These are phyloP conservation scores for Penicillium salamii DNA, from an alignment of 495 filamentous ascomycete genomes.

Conservation along the genomic window DNA sequence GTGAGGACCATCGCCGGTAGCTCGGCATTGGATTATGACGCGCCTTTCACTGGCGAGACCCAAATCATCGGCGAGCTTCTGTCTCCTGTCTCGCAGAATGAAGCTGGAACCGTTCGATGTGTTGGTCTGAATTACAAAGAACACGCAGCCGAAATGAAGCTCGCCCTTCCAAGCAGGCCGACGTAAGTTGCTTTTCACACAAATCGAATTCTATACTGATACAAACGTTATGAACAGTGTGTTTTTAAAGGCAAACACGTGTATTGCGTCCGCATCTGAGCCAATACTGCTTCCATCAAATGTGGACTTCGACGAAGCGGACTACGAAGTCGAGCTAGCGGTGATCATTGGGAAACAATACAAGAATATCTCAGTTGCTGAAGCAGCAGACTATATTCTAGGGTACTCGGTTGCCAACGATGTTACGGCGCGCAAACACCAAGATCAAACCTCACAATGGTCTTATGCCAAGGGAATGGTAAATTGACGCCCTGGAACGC, in stretches of 20 bases:
- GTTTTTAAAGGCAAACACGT: constrained; percentile 11
- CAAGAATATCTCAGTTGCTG: constrained; percentile 53
- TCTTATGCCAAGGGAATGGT: constrained; percentile 64
- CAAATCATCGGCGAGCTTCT: constrained; percentile 3
- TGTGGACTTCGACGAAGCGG: constrained; percentile 24
- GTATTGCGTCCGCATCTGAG: constrained; percentile 11
- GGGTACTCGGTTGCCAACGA: constrained; percentile 72
- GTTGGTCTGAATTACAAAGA: constrained; percentile 43
- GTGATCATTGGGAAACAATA: constrained; percentile 63
- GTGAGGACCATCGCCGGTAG: constrained; percentile 4
- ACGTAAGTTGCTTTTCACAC: not conserved
- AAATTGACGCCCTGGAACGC: no score
- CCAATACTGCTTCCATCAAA: constrained; percentile 11
- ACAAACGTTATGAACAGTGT: not conserved
- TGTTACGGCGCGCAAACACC: constrained; percentile 68
- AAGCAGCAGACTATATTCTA: constrained; percentile 62
- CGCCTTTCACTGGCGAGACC: constrained; percentile 6
- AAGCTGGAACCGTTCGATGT: constrained; percentile 26
- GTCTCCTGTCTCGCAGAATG: constrained; percentile 9
- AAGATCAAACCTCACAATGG: constrained; percentile 70
- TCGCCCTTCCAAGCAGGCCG: constrained; percentile 17
- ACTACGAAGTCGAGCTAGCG: constrained; percentile 74
- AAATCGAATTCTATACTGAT: not conserved
- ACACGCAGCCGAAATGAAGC: constrained; percentile 37
- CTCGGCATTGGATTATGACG: constrained; percentile 8